Percentiles rank a stretch among this genome's conserved stretches.
These are phyloP conservation scores for Miscanthus lutarioriparius DNA, from an alignment of 176 grass and related monocot species.

Conservation along the genomic window DNA sequence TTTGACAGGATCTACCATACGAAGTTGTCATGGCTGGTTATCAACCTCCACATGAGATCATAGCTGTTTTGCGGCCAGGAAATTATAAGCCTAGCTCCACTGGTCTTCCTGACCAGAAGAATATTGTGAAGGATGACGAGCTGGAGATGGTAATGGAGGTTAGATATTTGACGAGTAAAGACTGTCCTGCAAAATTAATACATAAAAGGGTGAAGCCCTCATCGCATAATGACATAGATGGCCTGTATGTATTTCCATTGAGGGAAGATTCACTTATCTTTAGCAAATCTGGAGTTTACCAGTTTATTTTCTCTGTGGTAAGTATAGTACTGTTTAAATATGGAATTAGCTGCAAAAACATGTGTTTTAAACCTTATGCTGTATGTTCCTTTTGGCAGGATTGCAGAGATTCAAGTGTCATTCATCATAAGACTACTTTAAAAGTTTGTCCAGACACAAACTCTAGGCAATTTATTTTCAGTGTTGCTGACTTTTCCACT, in stretches of 20 bases:
- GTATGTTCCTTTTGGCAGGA: conserved; percentile 11
- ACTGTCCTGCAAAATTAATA: conserved; percentile 3
- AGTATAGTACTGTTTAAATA: conserved; percentile 15
- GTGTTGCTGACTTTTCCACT: not conserved
- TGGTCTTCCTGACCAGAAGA: conserved; percentile 15
- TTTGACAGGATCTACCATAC: conserved; percentile 36
- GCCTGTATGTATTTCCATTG: conserved; percentile 41
- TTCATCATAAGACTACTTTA: conserved; percentile 21
- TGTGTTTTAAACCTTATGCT: not conserved
- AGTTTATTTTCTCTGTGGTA: conserved; percentile 49
- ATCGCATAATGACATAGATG: conserved; percentile 27
- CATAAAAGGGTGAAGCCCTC: conserved; percentile 24
- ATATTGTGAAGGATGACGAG: conserved; percentile 44
- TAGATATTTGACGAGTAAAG: conserved; percentile 2
- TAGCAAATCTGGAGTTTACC: conserved; percentile 38
- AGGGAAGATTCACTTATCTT: conserved; percentile 18
- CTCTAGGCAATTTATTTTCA: conserved; percentile 32
- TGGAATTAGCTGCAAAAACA: not conserved
- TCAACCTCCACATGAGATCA: conserved; percentile 29
- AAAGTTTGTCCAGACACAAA: conserved; percentile 35
- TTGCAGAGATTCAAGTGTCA: conserved; percentile 26
- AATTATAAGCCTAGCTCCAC: conserved; percentile 9
- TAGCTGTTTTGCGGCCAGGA: conserved; percentile 40
- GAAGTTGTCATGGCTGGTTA: conserved; percentile 35
- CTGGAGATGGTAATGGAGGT: conserved; percentile 44